These are phyloP conservation scores for Penicillium palitans DNA, from an alignment of 2,329 filamentous ascomycete species.

Conservation along the genomic window DNA sequence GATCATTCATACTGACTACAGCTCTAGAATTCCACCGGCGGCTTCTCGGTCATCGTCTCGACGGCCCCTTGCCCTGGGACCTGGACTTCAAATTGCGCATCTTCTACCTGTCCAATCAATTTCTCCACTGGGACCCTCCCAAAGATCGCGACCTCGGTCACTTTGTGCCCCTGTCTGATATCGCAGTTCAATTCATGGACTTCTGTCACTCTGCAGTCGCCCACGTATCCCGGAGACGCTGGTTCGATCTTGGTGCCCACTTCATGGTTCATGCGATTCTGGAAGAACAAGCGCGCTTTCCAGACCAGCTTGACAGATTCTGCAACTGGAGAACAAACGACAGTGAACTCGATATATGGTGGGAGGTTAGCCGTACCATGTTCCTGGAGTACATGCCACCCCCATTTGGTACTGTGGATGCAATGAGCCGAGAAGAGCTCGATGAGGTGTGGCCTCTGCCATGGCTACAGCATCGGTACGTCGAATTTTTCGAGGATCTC, in stretches of 20 bases:
- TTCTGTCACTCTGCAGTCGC: conserved; percentile 45
- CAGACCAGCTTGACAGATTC: conserved; percentile 43
- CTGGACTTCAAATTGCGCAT: conserved; percentile 52
- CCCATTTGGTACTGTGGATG: conserved; percentile 9
- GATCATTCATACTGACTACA: not conserved
- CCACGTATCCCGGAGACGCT: conserved; percentile 36
- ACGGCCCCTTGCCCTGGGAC: conserved; percentile 37
- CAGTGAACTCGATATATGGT: conserved; percentile 34
- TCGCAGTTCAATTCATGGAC: conserved; percentile 52
- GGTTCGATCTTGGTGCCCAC: conserved; percentile 49
- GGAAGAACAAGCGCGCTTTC: conserved; percentile 48
- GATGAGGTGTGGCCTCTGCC: conserved; percentile 31
- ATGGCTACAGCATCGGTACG: conserved; percentile 23
- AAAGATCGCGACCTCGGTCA: conserved; percentile 12
- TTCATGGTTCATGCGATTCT: conserved; percentile 54
- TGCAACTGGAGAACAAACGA: conserved; percentile 48
- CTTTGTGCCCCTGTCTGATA: conserved; percentile 39
- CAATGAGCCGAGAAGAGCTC: conserved; percentile 28
- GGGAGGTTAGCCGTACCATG: conserved; percentile 28
- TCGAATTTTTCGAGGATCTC: conserved; percentile 47
- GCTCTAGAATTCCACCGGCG: conserved; percentile 45
- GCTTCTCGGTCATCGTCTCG: conserved; percentile 43
- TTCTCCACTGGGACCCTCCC: conserved; percentile 39
- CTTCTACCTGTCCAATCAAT: conserved; percentile 49
- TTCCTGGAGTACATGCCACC: conserved; percentile 23